Conservation (phyloP, 2,329 filamentous ascomycete genomes). For the Aspergillus aculeatinus region DNA sequence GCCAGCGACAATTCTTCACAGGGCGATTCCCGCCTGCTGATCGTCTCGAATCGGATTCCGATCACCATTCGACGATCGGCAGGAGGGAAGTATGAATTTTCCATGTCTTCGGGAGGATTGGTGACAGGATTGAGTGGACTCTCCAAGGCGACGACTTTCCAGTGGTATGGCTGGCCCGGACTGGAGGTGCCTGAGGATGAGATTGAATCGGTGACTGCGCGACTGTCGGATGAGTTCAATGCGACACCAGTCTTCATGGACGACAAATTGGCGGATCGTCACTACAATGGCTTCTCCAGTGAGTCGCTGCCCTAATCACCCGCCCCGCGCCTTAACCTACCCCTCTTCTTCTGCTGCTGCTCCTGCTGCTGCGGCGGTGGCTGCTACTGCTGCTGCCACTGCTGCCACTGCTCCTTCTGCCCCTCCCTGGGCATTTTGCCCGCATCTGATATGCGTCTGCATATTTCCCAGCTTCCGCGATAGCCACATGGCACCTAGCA, state of each 20-base stretch:
- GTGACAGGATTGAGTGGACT: slow-evolving; percentile 94
- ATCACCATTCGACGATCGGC: slow-evolving; percentile 95
- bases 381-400: too few species aligned
- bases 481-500: slow-evolving; percentile 2
- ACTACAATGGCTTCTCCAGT: slow-evolving; percentile 99
- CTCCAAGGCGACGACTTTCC: slow-evolving; percentile 88
- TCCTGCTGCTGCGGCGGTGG: too few species aligned
- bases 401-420: not conserved
- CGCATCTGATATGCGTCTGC: slow-evolving; percentile 5
- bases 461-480: slow-evolving; percentile 5
- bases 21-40: slow-evolving; percentile 57
- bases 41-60: slow-evolving; percentile 91
- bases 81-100: slow-evolving; percentile 88
- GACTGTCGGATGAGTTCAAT: slow-evolving; percentile 81
- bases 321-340: not conserved
- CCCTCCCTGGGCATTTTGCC: not conserved
- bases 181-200: slow-evolving; percentile 87
- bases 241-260: slow-evolving; percentile 91
- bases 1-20: slow-evolving; percentile 60
- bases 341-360: not conserved
- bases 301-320: slow-evolving; percentile 47
- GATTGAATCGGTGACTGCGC: slow-evolving; percentile 68
- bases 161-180: slow-evolving; percentile 98
- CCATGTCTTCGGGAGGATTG: slow-evolving; percentile 94
- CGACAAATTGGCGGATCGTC: slow-evolving; percentile 87